Evolutionary conservation across 225 moss, liverwort and hornwort genomes (phyloP).

Genomic region (Bryoerythrophyllum caledonicum): DNA sequence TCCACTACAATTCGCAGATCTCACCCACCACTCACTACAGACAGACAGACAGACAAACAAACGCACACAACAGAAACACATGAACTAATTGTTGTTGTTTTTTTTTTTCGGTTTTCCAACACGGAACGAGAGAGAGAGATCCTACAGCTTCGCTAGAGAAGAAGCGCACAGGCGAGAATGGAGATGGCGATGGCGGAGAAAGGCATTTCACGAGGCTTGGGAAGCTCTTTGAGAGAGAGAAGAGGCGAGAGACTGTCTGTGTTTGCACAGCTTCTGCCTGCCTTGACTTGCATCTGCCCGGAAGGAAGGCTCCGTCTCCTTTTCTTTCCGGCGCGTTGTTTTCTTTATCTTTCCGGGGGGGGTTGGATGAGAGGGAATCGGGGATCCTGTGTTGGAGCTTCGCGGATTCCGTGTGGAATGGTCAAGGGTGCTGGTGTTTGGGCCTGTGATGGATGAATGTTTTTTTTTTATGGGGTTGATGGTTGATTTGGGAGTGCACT

Average conservation of each 20-base stretch:
- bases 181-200: neutral
- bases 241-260: too few relatives aligned
- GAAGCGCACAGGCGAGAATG: neutral
- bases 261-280: neutral
- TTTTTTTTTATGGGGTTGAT: too few relatives aligned
- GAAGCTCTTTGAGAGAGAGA: too few relatives aligned
- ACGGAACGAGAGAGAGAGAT: neutral
- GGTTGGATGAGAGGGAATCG: conserved; percentile 47
- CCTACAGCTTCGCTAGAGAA: too few relatives aligned
- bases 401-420: conserved; percentile 25
- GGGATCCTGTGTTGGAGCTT: conserved; percentile 33
- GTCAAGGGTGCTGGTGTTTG: conserved; percentile 22
- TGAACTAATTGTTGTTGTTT: neutral
- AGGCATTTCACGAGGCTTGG: conserved; percentile 20
- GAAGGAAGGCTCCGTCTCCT: neutral
- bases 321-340: neutral
- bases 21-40: neutral
- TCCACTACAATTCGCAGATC: conserved; percentile 38
- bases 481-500: too few relatives aligned
- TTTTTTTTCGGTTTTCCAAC: neutral
- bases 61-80: neutral
- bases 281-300: conserved; percentile 23
- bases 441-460: too few relatives aligned
- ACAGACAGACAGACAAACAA: neutral
- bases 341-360: neutral